Conservation (phyloP, 2,329 filamentous ascomycete species). For the Endocalyx cinctus region DNA sequence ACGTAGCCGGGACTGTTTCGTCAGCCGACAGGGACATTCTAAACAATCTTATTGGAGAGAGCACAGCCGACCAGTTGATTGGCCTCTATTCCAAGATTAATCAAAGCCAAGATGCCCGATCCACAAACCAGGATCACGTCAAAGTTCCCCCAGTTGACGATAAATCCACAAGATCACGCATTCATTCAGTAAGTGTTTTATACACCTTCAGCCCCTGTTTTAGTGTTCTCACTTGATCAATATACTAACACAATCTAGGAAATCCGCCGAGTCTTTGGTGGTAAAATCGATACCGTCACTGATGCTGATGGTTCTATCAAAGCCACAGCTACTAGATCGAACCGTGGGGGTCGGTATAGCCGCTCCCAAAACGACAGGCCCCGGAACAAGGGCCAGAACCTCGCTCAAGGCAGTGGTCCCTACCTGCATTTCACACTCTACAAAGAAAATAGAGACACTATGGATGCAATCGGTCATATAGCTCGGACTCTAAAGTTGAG, state of each 20-base stretch:
- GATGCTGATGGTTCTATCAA: slow-evolving; percentile 54
- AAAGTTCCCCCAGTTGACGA: slow-evolving; percentile 22
- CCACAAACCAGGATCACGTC: slow-evolving; percentile 16
- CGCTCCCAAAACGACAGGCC: slow-evolving; percentile 17
- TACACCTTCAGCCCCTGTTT: background rate
- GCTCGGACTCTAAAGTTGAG: slow-evolving; percentile 70
- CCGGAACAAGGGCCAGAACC: slow-evolving; percentile 17
- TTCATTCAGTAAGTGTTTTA: slow-evolving; percentile 41
- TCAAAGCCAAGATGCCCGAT: slow-evolving; percentile 12
- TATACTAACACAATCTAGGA: slow-evolving; percentile 30
- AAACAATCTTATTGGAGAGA: slow-evolving; percentile 17
- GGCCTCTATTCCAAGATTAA: slow-evolving; percentile 18
- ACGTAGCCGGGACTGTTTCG: slow-evolving; percentile 4
- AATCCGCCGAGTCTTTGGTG: slow-evolving; percentile 76
- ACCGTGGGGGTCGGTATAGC: slow-evolving; percentile 23
- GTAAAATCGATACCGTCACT: slow-evolving; percentile 72
- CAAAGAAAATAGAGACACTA: slow-evolving; percentile 96
- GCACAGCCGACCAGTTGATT: slow-evolving; percentile 18
- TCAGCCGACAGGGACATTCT: slow-evolving; percentile 14
- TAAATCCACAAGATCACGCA: slow-evolving; percentile 22
- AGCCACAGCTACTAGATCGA: slow-evolving; percentile 39
- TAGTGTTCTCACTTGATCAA: no score
- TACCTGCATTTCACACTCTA: slow-evolving; percentile 89
- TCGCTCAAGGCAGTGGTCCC: slow-evolving; percentile 49
- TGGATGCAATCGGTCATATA: slow-evolving; percentile 80